Base-by-base conservation (phyloP, 208 protist species). In the Leishmania gerbilli region DNA sequence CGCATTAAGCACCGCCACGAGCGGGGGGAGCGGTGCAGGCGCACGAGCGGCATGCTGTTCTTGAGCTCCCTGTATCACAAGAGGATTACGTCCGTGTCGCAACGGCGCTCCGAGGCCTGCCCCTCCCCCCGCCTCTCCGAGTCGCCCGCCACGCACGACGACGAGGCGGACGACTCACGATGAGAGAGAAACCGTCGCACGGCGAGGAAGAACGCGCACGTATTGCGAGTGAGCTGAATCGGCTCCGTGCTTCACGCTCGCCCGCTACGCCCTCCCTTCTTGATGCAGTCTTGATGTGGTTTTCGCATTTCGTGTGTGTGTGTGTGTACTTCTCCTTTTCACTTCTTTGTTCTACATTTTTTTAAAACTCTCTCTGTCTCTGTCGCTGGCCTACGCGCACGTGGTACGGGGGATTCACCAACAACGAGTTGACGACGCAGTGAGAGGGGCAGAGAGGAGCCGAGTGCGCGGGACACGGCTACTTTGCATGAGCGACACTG, bases 1-100 rank as follows among this genome's bases (percentile, higher is more conserved):
- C 83, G 83, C 64, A 64, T 79, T 3, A 21, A 79, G 58, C 77
- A 82, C 78, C 78, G 78, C 37, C 77, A 77, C 37, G 58, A 75
- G 64, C 83, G 78, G 1, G 78, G 76, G 58, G 51, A 64, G 67
- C 60, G 56, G 0, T 27, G 64, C 15, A 82, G 82, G 65, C 78
- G 72, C 7, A 53, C 67, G 11, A 27, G 64, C 31, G 67, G 47
- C 15, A 62, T 82, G 77, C 7, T 74, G 9, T 74, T 68, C 7
- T n/a, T 79, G 27, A 86, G 78, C 45, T 77, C 78, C 1, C 60
- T 55, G 8, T 51, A 55, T 31, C 64, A 40, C n/a, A 45, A 37
- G 11, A 60, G 34, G 49, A 42, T 4, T 11, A 27, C 2, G 49
- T 47, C 31, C 2, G 51, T 5, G 31, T 37, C 5, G 49, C 13